Conservation (phyloP, 2,329 filamentous ascomycete species). For the Monosporascus sp. region DNA sequence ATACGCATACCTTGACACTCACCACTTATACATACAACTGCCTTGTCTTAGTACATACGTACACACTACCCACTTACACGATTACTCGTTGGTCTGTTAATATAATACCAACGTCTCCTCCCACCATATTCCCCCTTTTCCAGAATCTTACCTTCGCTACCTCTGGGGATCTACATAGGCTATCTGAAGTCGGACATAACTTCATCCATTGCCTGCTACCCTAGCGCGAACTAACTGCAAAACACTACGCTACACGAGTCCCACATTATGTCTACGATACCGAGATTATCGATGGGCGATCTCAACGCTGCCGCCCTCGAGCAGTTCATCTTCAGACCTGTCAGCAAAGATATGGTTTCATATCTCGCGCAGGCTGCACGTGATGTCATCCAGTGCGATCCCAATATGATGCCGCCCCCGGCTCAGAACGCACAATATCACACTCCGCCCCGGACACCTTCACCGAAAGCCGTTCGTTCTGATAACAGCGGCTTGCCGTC, state of each 20-base stretch:
- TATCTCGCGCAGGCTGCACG: conserved; percentile 70
- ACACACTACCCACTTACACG: conserved; percentile 4
- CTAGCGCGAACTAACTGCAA: conserved; percentile 3
- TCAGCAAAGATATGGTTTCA: conserved; percentile 69
- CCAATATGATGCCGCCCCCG: conserved; percentile 46
- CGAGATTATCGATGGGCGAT: conserved; percentile 43
- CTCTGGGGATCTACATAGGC: conserved; percentile 1
- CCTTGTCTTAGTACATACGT: conserved; percentile 2
- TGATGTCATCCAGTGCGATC: conserved; percentile 76
- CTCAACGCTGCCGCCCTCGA: conserved; percentile 72
- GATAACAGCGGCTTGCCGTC: conserved; percentile 62
- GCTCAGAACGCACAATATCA: conserved; percentile 33
- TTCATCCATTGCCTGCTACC: conserved; percentile 1
- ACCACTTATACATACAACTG: conserved; percentile 1
- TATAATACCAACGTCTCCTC: conserved; percentile 22
- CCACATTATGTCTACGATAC: conserved; percentile 41
- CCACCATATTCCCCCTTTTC: conserved; percentile 14
- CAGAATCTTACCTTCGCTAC: conserved; percentile 17
- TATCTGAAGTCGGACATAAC: conserved; percentile 2
- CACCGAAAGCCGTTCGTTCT: conserved; percentile 36
- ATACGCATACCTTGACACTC: conserved; percentile 18
- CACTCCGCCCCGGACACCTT: conserved; percentile 46
- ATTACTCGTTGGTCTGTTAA: conserved; percentile 11
- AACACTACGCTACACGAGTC: conserved; percentile 17
- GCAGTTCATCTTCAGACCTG: conserved; percentile 72